Base-by-base conservation (phyloP, 495 filamentous ascomycete species). In the Tuber microsphaerosporum region DNA sequence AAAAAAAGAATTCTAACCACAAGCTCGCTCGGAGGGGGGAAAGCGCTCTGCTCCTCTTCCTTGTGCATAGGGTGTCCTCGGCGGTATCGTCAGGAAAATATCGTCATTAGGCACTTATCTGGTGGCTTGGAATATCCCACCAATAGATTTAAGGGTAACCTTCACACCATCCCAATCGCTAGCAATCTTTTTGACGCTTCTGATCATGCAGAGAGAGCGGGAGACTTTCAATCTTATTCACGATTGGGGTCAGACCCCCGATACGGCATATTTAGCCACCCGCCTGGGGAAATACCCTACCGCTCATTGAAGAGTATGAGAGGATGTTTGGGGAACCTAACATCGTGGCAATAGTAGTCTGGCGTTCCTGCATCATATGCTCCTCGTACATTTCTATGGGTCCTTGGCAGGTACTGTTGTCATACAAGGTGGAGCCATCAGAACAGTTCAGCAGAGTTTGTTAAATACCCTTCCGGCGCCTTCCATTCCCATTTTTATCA, bases 141-240 rank as follows among this genome's bases (percentile, higher is more conserved):
- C 48, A 34, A 65, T 65, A 34, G 26, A 65, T 65, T 65, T 34
- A 34, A 19, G 56, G 34, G 34, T 34, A 17, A 16, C 56, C 12
- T 65, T 65, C 56, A 65, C 56, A 65, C 56, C 56, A 65, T 19
- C 56, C 56, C 56, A 65, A 34, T 31, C 51, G 51, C 56, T 65
- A 34, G 26, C 12, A 26, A 34, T n/a, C 1, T 34, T 65, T 65
- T 65, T 65, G 16, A 31, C 26, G 26, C 56, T 34, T 65, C 56
- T 17, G 26, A 8, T 65, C n/a, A 34, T 65, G 56, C 12, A 14
- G 56, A 26, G 56, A 65, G 56, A 17, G 56, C 26, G 56, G 26
- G 56, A 65, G 6, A 31, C 12, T 34, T 34, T 31, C 56, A 31
- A 65, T 65, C 14, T 65, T 16, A 8, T 65, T 61, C 51, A 31